Base-by-base conservation (phyloP, 306 rosid genomes). In the Vigna reflexopilosa region DNA sequence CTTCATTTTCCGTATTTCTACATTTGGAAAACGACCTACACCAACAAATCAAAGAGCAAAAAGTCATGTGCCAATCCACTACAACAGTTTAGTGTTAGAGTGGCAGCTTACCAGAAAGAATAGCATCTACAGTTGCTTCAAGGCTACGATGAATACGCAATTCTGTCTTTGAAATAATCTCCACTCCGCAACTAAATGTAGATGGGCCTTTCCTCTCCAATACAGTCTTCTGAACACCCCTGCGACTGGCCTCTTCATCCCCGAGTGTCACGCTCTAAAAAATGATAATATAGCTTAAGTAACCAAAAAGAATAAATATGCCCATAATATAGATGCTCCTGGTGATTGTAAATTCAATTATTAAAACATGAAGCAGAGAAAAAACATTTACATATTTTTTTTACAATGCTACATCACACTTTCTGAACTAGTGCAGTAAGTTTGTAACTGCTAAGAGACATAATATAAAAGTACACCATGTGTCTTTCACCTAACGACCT, bases 161-260 rank as follows among this genome's bases (percentile, higher is more conserved):
- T 80, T 91, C 93, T 12, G 88, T 83, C 86, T 95, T 93, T 17
- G 99, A 95, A 84, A 92, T 80, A 77, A 95, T 95, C 83, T 93
- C 98, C 70, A 93, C 98, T 40, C 90, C 99, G 68, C 96, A 87
- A 73, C 86, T 85, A 87, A 95, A 93, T 5, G 97, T 88, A 77
- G 97, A 88, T 44, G 98, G 99, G 32, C 98, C 98, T 91, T 95
- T 93, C 87, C 99, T 91, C 85, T 95, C 99, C 74, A 91, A 87
- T 72, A 95, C 93, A 28, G 98, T 93, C 89, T 95, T 95, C 81
- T 93, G 98, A 78, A 93, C 93, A 38, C 99, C 96, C 83, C 97
- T 85, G 61, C 97, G 85, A 78, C 88, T 93, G 77, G 99, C 99
- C 82, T 93, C 99, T 85, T 95, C 98, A 85, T 95, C 99, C 75